A percentile compares a stretch with the other conserved stretches of the same genome.
These are phyloP conservation scores for Talinum fruticosum DNA, from an alignment of 148 eudicot genomes.

Conservation along the genomic window DNA sequence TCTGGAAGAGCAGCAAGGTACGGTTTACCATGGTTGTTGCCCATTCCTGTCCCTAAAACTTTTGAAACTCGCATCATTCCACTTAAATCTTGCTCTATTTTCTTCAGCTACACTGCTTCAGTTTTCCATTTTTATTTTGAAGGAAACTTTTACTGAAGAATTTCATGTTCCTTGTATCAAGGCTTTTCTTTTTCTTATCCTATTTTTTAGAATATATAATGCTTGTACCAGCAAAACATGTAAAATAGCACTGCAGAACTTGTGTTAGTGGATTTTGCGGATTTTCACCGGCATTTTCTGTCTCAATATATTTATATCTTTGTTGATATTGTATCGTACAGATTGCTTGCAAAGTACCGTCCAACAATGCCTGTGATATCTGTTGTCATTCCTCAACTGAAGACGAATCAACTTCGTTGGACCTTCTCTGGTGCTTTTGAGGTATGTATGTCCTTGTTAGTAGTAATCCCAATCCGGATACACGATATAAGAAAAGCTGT, in stretches of 20 bases:
- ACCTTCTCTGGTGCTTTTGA: constrained; percentile 88
- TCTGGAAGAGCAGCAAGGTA: constrained; percentile 97
- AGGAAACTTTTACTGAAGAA: background rate
- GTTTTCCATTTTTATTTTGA: background rate
- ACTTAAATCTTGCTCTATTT: background rate
- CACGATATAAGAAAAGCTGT: background rate
- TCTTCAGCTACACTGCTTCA: background rate
- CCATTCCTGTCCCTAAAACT: background rate
- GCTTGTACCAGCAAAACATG: background rate
- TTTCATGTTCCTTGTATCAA: background rate
- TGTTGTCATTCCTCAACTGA: constrained; percentile 81
- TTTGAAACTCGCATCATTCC: constrained; percentile 27
- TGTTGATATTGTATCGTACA: constrained; percentile 26
- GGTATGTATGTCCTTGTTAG: constrained; percentile 39
- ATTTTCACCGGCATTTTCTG: background rate
- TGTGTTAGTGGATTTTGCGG: background rate
- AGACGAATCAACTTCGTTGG: constrained; percentile 83
- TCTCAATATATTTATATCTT: background rate
- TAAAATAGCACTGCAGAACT: background rate
- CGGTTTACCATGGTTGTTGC: background rate
- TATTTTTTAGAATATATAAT: background rate
- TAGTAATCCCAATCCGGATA: background rate
- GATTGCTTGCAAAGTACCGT: constrained; percentile 88
- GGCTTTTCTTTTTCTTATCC: background rate
- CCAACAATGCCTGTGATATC: constrained; percentile 93